A percentile compares a stretch with the other conserved stretches of the same genome.
These are phyloP conservation scores for Lenwebbia sp. DNA, from an alignment of 345 rosid species.

Conservation along the genomic window DNA sequence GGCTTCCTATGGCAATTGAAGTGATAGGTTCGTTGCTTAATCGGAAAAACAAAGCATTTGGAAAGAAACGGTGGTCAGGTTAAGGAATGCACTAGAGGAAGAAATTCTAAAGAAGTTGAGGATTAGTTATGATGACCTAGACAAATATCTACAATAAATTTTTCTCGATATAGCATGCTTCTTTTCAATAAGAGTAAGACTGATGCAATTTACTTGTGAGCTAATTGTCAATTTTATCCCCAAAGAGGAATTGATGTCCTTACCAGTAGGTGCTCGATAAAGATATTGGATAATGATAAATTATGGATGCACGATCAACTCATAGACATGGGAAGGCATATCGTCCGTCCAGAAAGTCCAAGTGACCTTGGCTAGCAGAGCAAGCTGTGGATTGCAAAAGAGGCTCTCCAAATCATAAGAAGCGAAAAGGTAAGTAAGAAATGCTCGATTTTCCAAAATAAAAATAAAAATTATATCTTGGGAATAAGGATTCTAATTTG, in stretches of 20 bases:
- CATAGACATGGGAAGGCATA: too few relatives aligned
- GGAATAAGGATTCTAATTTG: too few relatives aligned
- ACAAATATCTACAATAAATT: neutral
- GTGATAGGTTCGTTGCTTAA: neutral
- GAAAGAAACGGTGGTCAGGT: neutral
- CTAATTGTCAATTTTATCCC: neutral
- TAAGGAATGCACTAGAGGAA: neutral
- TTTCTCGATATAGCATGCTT: slow-evolving; percentile 2
- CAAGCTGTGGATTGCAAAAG: too few relatives aligned
- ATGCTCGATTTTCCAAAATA: too few relatives aligned
- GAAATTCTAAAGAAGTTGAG: neutral
- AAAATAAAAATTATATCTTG: too few relatives aligned
- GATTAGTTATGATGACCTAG: neutral
- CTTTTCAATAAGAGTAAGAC: neutral
- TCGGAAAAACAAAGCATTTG: neutral
- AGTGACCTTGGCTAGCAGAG: too few relatives aligned
- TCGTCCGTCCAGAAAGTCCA: too few relatives aligned
- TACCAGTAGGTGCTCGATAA: neutral
- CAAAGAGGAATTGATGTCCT: neutral
- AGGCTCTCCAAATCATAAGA: too few relatives aligned
- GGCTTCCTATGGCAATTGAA: neutral
- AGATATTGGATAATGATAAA: too few relatives aligned
- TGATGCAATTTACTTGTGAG: neutral
- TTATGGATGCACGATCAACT: too few relatives aligned
- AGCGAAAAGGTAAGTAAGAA: neutral